phyloP scores from a whole-genome alignment of 2,329 filamentous ascomycete genomes.

The Fusarium sterilihyphosum region DNA sequence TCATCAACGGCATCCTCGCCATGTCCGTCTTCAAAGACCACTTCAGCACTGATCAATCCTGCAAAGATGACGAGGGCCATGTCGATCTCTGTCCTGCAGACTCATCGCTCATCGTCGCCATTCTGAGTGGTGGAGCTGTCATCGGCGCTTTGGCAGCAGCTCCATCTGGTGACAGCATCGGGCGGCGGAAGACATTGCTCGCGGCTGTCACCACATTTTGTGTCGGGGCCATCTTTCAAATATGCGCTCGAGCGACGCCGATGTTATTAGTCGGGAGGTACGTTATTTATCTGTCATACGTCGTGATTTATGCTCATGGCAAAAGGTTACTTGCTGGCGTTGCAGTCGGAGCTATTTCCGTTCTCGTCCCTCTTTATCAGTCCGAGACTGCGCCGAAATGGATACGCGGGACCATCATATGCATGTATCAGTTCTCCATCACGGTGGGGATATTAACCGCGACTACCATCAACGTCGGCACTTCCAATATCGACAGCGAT shows the following conservation, averaged over 20 bases:
- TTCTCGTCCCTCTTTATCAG: constrained; percentile 83
- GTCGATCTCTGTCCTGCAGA: constrained; percentile 65
- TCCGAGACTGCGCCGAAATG: constrained; percentile 85
- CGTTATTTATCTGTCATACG: constrained; percentile 29
- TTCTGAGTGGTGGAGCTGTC: constrained; percentile 83
- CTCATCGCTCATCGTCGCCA: constrained; percentile 80
- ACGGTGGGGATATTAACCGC: constrained; percentile 75
- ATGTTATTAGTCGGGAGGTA: constrained; percentile 72
- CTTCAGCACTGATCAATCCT: constrained; percentile 67
- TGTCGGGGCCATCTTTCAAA: constrained; percentile 77
- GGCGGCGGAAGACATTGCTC: constrained; percentile 76
- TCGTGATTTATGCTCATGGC: neutral
- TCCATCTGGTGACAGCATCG: constrained; percentile 74
- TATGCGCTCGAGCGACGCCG: constrained; percentile 68
- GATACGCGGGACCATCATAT: constrained; percentile 80
- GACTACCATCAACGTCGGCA: constrained; percentile 75
- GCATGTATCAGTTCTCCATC: constrained; percentile 80
- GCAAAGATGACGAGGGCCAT: constrained; percentile 49
- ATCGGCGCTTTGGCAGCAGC: constrained; percentile 77
- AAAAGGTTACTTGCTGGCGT: constrained; percentile 73
- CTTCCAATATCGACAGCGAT: constrained; percentile 63
- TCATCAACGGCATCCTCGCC: constrained; percentile 76
- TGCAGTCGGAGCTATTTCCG: constrained; percentile 76
- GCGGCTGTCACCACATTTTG: constrained; percentile 72
- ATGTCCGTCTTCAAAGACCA: constrained; percentile 74